A percentile compares a stretch with the other conserved stretches of the same genome.
These are phyloP conservation scores for Curvularia eragrostidis DNA, from an alignment of 2,329 filamentous ascomycete genomes.

Conservation along the genomic window DNA sequence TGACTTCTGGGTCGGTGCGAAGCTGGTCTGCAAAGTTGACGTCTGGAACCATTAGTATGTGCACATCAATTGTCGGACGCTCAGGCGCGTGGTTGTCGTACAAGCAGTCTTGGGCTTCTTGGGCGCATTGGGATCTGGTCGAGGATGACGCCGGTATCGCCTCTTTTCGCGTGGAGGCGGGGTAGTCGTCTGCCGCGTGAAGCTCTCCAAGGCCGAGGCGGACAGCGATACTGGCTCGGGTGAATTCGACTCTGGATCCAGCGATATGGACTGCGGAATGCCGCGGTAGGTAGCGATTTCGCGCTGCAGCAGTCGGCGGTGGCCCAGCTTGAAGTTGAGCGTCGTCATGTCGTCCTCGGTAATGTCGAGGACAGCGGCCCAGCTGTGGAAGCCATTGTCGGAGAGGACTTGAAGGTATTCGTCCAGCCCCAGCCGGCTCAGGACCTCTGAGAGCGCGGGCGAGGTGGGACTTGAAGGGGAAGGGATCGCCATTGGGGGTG, in stretches of 20 bases:
- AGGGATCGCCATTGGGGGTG: constrained; percentile 39
- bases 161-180: constrained; percentile 43
- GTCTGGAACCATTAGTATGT: constrained; percentile 33
- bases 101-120: constrained; percentile 52
- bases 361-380: constrained; percentile 51
- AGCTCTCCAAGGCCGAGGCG: constrained; percentile 37
- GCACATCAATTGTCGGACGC: not conserved
- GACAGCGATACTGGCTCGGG: constrained; percentile 36
- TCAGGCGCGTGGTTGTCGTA: constrained; percentile 23
- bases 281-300: constrained; percentile 50
- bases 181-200: constrained; percentile 32
- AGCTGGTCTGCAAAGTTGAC: constrained; percentile 53
- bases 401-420: constrained; percentile 38
- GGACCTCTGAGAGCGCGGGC: constrained; percentile 37
- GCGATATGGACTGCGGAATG: constrained; percentile 34
- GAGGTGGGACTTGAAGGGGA: constrained; percentile 26
- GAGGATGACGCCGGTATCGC: constrained; percentile 48
- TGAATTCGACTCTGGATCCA: constrained; percentile 31
- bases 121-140: constrained; percentile 47
- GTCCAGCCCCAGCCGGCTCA: constrained; percentile 41
- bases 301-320: constrained; percentile 49
- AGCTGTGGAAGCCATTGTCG: constrained; percentile 48
- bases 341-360: constrained; percentile 49
- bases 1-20: constrained; percentile 46
- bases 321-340: constrained; percentile 51